Base-by-base conservation (phyloP, 225 moss, liverwort and hornwort genomes). In the Bryoerythrophyllum caledonicum region DNA sequence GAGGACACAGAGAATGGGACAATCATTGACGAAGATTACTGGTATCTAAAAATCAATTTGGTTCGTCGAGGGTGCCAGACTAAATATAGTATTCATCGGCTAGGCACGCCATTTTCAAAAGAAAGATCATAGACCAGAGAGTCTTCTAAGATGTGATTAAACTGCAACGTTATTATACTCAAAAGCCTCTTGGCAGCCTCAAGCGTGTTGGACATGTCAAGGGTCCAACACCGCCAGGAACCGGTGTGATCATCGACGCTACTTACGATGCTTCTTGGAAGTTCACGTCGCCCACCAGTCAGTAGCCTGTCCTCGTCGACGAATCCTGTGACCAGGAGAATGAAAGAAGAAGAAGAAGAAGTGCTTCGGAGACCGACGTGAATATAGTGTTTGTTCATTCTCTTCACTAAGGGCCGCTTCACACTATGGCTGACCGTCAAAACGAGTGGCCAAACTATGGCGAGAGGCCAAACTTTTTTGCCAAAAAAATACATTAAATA, bases 211-310 rank as follows among this genome's bases (percentile, higher is more conserved):
- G 77, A 85, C 37, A 96, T 23, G 96, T 96, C 96, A 96, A 94
- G 41, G 96, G 96, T 25, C 96, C 96, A 64, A 94, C 96, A 65
- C 96, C 96, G 78, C 96, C 96, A 34, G 96, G 96, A 65, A 96
- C 96, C 7, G 96, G 94, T 73, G 96, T 94, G 32, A 96, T 92
- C 86, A 78, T 82, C 34, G 89, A 89, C 30, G 94, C 94, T 67
- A 96, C 90, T 78, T 86, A 86, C 55, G 80, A 84, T 52, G 88
- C 94, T 79, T 96, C 92, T 58, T 90, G 77, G 49, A 78, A 94
- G 68, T 84, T 83, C 16, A 85, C 87, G 61, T 96, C 96, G 68
- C 96, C 96, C 55, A 92, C 94, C 23, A 94, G 75, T 66, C 96
- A 83, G 71, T 94, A 96, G 30, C 94, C 94, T 59, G 76, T 48